Base-by-base conservation (phyloP, 2,329 filamentous ascomycete genomes). In the Ophiostoma piceae region DNA sequence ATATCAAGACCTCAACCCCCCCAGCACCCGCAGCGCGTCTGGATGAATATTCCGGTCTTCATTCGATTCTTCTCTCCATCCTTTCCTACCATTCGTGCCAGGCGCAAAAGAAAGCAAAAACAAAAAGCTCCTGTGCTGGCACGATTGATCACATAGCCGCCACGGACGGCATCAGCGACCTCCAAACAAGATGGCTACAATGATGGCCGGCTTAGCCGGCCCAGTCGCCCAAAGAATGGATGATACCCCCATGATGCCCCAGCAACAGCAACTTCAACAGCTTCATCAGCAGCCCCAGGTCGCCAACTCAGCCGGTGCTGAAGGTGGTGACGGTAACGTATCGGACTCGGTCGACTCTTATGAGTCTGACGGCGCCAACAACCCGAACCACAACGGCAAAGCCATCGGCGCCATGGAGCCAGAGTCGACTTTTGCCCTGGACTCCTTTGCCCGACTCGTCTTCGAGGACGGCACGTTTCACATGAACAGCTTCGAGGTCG, bases 391-490 rank as follows among this genome's bases (percentile, higher is more conserved):
- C 16, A 43, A 47, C 11, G 26, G 47, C 29, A 39, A 32, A 57
- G 22, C 57, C 32, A n/a, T 47, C 14, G 65, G 39, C 29, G 65
- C 37, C 65, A 29, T 47, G 37, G 37, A 66, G 65, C 37, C 37
- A n/a, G 65, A 22, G 11, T 29, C 37, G 22, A 66, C 65, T 2
- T 26, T 66, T 32, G 39, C 39, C 14, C 65, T 87, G 16, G 83
- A 87, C 75, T 86, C 84, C 2, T 87, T 86, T 76, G 85, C 85
- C 62, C 81, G 83, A 68, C 81, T 94, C 72, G 86, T 88, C 75
- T 93, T 94, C 76, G 84, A 85, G 74, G 91, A 94, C 80, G 90
- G 90, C 76, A 85, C 88, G 70, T 93, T 91, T 77, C 90, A 91
- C 78, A 90, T 94, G 87, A 92, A 88, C 68, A 92, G 90, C 1